phyloP scores from a whole-genome alignment of 179 eudicot species.

The Carnegiea gigantea region DNA sequence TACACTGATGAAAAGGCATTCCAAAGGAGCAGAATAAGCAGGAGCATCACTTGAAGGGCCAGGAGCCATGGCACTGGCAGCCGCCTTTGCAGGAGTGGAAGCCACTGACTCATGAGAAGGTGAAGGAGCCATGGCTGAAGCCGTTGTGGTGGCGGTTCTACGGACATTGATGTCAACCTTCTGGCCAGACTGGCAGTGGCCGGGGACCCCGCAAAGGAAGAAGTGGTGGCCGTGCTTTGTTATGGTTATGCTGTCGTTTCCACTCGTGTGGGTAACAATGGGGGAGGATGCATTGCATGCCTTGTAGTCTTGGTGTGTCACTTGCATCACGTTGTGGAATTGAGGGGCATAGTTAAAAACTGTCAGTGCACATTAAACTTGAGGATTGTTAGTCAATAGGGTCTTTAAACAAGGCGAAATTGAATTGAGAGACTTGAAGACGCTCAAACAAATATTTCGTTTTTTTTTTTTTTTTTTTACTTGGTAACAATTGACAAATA shows the following conservation, averaged over 20 bases:
- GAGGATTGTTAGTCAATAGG: too few species aligned
- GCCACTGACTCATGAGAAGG: slow-evolving; percentile 30
- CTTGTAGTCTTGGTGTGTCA: slow-evolving; percentile 54
- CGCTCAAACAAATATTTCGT: too few species aligned
- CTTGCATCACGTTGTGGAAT: slow-evolving; percentile 98
- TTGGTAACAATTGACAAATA: too few species aligned
- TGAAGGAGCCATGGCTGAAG: slow-evolving; percentile 47
- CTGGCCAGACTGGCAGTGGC: slow-evolving; percentile 90
- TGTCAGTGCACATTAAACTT: not conserved
- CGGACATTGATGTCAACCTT: slow-evolving; percentile 79
- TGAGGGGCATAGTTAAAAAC: slow-evolving; percentile 77
- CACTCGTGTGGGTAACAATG: slow-evolving; percentile 69
- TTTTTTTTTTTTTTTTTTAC: too few species aligned
- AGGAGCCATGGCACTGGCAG: slow-evolving; percentile 27
- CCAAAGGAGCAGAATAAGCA: slow-evolving; percentile 17
- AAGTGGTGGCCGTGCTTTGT: slow-evolving; percentile 70
- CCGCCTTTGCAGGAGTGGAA: slow-evolving; percentile 33
- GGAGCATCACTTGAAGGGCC: slow-evolving; percentile 38
- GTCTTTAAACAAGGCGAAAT: too few species aligned
- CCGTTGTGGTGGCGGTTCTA: slow-evolving; percentile 19
- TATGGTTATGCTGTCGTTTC: slow-evolving; percentile 76
- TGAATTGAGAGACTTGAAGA: too few species aligned
- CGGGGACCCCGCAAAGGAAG: slow-evolving; percentile 89
- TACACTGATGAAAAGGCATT: slow-evolving; percentile 19
- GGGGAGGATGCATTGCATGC: slow-evolving; percentile 74